Percentiles rank a stretch among this genome's conserved stretches.
These are phyloP conservation scores for Pleurotus giganteus DNA, from an alignment of 768 basidiomycete species.

Conservation along the genomic window DNA sequence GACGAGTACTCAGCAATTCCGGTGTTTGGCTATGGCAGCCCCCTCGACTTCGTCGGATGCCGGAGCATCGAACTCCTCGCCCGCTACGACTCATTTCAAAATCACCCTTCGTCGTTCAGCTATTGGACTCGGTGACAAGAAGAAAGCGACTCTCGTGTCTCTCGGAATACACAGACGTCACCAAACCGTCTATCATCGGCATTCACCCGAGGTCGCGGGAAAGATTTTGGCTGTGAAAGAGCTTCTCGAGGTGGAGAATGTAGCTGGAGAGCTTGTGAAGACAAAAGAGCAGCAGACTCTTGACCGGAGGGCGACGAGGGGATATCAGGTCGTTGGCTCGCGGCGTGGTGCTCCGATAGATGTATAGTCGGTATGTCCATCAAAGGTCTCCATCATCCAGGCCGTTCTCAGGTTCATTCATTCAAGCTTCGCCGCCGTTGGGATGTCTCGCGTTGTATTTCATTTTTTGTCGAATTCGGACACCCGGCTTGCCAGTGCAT, in stretches of 20 bases:
- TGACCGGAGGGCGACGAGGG: constrained; percentile 65
- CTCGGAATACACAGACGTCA: constrained; percentile 82
- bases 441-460: neutral
- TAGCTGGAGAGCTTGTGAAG: constrained; percentile 62
- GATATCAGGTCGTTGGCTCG: constrained; percentile 57
- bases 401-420: neutral
- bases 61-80: neutral
- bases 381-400: neutral
- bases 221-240: constrained; percentile 90
- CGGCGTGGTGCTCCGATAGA: constrained; percentile 22
- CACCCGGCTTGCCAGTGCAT: neutral
- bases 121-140: constrained; percentile 73
- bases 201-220: constrained; percentile 73
- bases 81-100: constrained; percentile 73
- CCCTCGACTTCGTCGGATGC: neutral
- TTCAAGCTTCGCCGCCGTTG: too few species aligned
- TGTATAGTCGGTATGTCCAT: neutral
- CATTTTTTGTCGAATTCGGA: neutral
- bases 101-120: constrained; percentile 87
- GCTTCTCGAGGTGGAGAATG: constrained; percentile 85
- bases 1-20: neutral
- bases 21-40: neutral
- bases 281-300: constrained; percentile 67
- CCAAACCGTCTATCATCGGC: constrained; percentile 82
- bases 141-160: constrained; percentile 72